Base-by-base conservation (phyloP, 2,329 filamentous ascomycete genomes). In the Stemphylium vesicarium region DNA sequence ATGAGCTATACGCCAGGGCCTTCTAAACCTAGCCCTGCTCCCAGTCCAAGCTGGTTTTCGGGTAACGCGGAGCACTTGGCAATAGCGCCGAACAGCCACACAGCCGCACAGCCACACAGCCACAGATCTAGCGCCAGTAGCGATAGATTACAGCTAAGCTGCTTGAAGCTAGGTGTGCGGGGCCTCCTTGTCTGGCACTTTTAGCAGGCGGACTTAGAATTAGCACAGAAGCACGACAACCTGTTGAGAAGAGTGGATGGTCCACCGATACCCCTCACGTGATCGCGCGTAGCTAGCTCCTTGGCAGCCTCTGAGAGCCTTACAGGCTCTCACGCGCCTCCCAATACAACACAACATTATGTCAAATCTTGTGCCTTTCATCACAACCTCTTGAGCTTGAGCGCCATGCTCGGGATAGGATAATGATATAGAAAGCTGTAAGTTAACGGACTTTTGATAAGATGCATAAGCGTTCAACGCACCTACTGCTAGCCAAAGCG, bases 201-300 rank as follows among this genome's bases (percentile, higher is more conserved):
- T 44, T 58, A 58, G 55, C 45, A 56, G 49, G 48, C 42, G 44
- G 54, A 50, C 54, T 53, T 56, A 12, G 55, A 49, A 49, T 48
- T 54, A 56, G 44, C 52, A 56, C 43, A 54, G 37, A 54, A 56
- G 51, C 49, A 56, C 43, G 16, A n/a, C n/a, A n/a, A n/a, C n/a
- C n/a, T n/a, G n/a, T n/a, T n/a, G n/a, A n/a, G n/a, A n/a, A n/a
- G n/a, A n/a, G n/a, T n/a, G n/a, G n/a, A n/a, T n/a, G n/a, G n/a
- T n/a, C n/a, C n/a, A n/a, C n/a, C n/a, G n/a, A n/a, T n/a, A n/a
- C n/a, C n/a, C n/a, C n/a, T n/a, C n/a, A n/a, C n/a, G n/a, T n/a
- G n/a, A n/a, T n/a, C n/a, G n/a, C n/a, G n/a, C n/a, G n/a, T n/a
- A n/a, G n/a, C n/a, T n/a, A n/a, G n/a, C n/a, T n/a, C n/a, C n/a